phyloP scores from a whole-genome alignment of 176 grass and related monocot genomes.

The Eremochloa ophiuroides region DNA sequence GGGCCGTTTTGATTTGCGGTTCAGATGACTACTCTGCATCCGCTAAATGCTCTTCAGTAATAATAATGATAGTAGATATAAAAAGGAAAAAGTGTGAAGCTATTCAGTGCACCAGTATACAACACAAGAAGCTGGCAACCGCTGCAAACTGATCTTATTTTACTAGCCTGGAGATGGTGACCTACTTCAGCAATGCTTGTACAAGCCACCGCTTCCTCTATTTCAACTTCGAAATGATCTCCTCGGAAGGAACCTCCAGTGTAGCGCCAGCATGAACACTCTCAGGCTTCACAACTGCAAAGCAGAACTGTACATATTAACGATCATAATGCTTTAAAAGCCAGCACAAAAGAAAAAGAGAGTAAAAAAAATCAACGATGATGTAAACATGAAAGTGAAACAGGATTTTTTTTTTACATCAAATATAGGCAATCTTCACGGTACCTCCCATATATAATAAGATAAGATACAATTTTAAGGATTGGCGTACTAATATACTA shows the following conservation, averaged over 20 bases:
- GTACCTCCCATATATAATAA: neutral
- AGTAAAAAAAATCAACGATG: neutral
- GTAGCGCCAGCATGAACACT: conserved; percentile 73
- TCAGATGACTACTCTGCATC: neutral
- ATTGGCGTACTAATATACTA: neutral
- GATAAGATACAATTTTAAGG: neutral
- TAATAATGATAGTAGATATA: neutral
- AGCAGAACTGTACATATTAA: neutral
- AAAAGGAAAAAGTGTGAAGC: neutral
- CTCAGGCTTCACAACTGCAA: conserved; percentile 83
- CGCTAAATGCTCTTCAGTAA: neutral
- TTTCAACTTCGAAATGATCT: conserved; percentile 50
- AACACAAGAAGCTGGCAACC: neutral
- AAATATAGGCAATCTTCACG: neutral
- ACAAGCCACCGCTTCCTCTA: conserved; percentile 3
- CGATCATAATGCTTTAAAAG: neutral
- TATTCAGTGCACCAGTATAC: neutral
- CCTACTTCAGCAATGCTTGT: neutral
- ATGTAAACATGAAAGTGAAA: neutral
- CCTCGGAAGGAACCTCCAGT: conserved; percentile 76
- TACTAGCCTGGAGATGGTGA: conserved; percentile 10
- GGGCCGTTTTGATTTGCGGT: neutral
- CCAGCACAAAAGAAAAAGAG: conserved; percentile 2
- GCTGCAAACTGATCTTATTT: conserved; percentile 19
- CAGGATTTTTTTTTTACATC: neutral